Percentiles rank a stretch among this genome's conserved stretches.
Evolutionary conservation across 331 rosid species (phyloP).

Genomic region (Quercus tomentella): DNA sequence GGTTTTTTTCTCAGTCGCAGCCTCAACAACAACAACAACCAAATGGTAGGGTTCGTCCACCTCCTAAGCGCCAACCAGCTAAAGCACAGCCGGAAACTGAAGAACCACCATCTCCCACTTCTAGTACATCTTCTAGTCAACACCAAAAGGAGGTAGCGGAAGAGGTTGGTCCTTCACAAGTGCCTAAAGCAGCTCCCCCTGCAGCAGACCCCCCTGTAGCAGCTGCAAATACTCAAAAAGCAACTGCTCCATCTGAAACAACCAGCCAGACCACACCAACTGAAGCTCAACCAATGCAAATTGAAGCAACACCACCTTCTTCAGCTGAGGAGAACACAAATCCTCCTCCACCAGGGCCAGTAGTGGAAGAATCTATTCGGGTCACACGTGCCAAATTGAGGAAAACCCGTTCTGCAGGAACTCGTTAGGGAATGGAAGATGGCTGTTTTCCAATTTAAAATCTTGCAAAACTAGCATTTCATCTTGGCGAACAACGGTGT

Average conservation of each 20-base stretch:
- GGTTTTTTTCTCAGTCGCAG: not conserved
- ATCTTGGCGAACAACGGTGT: slow-evolving; percentile 30
- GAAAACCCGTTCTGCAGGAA: slow-evolving; percentile 41
- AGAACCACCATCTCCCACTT: slow-evolving; percentile 83
- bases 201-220: slow-evolving; percentile 28
- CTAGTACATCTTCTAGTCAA: slow-evolving; percentile 79
- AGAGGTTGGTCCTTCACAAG: slow-evolving; percentile 50
- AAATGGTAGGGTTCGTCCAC: slow-evolving; percentile 39
- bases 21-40: slow-evolving; percentile 36
- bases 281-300: slow-evolving; percentile 43
- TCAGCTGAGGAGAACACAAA: slow-evolving; percentile 39
- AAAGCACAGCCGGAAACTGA: slow-evolving; percentile 38
- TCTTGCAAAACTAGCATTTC: slow-evolving; percentile 18
- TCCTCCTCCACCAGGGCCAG: slow-evolving; percentile 40
- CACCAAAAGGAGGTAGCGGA: slow-evolving; percentile 71
- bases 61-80: slow-evolving; percentile 39
- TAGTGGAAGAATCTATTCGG: slow-evolving; percentile 52
- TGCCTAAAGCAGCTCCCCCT: slow-evolving; percentile 40
- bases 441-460: slow-evolving; percentile 13
- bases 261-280: slow-evolving; percentile 39
- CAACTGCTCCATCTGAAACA: slow-evolving; percentile 38
- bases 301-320: slow-evolving; percentile 37
- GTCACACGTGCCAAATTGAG: slow-evolving; percentile 40
- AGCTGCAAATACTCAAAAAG: slow-evolving; percentile 31
- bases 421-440: slow-evolving; percentile 28